Evolutionary conservation across 306 rosid genomes (phyloP), one percentile per base, ranked within the genome.

Genomic region (Trifolium subterraneum): DNA sequence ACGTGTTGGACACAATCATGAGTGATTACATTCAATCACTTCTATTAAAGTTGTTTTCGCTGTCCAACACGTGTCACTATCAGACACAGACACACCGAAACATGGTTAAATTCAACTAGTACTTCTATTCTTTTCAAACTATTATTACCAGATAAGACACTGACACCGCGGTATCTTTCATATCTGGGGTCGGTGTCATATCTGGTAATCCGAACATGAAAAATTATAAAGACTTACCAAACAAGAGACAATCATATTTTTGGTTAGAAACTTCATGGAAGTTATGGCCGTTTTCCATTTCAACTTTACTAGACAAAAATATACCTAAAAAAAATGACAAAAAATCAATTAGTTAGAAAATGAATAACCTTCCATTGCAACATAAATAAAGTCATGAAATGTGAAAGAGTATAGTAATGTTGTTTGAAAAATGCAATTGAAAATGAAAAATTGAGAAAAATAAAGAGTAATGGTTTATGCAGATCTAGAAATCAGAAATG

Each of bases 191-290:
- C 25, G 25, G 25, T 22, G 25, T 22, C 25, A 22, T 22, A 22
- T 22, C 25, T 22, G 25, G 25, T 22, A 22, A 22, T 22, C 1
- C 25, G 2, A 2, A 39, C 44, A 39, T 39, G 12, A 39, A 1
- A 39, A 39, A 29, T 44, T 7, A 31, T 12, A 22, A 71, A 54
- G 35, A 50, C 78, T 64, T 77, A 93, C 97, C 98, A 59, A 91
- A 91, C 44, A 93, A 66, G 80, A 91, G 92, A 75, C 94, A 93
- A 2, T 93, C 92, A 42, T 84, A 89, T 80, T 86, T 86, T n/a
- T 87, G 65, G 68, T 81, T 85, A 6, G 83, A 67, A 51, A 61
- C 77, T 70, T 86, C 85, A 72, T 72, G 73, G 54, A 70, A 81
- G 31, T 84, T 87, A 70, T 71, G 78, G 38, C 75, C 81, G 22